Base-by-base conservation (phyloP, 2,329 filamentous ascomycete species). In the Massarina eburnea region DNA sequence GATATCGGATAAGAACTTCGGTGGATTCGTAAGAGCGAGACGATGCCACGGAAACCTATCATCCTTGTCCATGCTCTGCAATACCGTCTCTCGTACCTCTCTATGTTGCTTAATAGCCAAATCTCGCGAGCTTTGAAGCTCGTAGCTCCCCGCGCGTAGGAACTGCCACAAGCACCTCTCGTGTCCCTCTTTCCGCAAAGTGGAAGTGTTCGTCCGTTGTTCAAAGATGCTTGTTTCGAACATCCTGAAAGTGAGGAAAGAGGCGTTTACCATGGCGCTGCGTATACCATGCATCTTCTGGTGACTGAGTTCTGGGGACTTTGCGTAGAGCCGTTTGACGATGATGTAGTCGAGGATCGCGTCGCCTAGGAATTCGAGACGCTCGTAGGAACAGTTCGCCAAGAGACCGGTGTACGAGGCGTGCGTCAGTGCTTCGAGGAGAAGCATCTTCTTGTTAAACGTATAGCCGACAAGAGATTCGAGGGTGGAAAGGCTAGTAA, bases 361-460 rank as follows among this genome's bases (percentile, higher is more conserved):
- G 57, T 97, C 92, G 1, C 92, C 92, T 0, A 96, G 73, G 59
- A 94, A 96, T 62, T 96, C 92, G 1, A 96, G 79, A 0, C 91
- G 81, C 55, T 96, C 88, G 58, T 84, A 84, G 0, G 78, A 80
- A 27, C 71, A 67, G 4, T 78, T 73, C 14, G 72, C 68, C 22
- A 74, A 52, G 1, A 57, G 56, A 1, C 63, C 64, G 0, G 32
- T 74, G 40, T 76, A 78, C 0, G 88, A 91, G 0, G 82, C 75
- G 61, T 96, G 91, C 0, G 91, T 96, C 39, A 92, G 75, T 2
- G 91, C 88, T 71, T 96, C 89, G 0, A 87, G 61, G 1, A 96
- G 76, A 1, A 96, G 73, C 0, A 76, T 63, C 52, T 84, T 60
- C 55, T 88, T 84, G 1, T 53, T 70, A 67, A 96, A 96, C 0